Evolutionary conservation across 1,284 basidiomycete genomes (phyloP).

Genomic region (Tilletiopsis washingtonensis): DNA sequence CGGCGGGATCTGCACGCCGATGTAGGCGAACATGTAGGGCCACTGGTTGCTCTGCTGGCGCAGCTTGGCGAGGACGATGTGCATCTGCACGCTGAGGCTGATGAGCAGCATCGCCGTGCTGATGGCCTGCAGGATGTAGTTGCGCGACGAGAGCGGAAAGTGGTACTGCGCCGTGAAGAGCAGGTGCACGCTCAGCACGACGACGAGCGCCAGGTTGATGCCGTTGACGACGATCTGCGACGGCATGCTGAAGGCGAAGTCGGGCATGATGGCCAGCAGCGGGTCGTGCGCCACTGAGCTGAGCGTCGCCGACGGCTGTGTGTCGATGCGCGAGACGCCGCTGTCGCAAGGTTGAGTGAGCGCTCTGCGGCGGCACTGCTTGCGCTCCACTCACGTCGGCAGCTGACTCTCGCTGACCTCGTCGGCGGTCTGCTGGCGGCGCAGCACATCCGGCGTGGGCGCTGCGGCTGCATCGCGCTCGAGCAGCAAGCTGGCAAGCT

Average conservation of each 20-base stretch:
- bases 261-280: conserved; percentile 33
- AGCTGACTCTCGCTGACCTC: no score
- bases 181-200: conserved; percentile 83
- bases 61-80: conserved; percentile 61
- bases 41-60: conserved; percentile 63
- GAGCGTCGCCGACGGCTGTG: conserved; percentile 22
- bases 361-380: no score
- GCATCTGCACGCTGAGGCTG: conserved; percentile 35
- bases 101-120: conserved; percentile 68
- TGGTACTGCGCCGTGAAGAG: conserved; percentile 94
- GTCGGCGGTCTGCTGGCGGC: no score
- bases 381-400: no score
- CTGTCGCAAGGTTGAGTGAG: no score
- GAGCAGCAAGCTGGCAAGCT: no score
- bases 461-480: no score
- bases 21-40: conserved; percentile 92
- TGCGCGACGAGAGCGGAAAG: conserved; percentile 82
- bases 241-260: conserved; percentile 69
- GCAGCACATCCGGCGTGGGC: no score
- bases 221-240: conserved; percentile 83
- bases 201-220: conserved; percentile 74
- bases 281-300: conserved; percentile 11
- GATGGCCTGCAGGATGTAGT: conserved; percentile 79
- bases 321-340: conserved; percentile 19
- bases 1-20: conserved; percentile 64